Conservation (phyloP, 2,329 filamentous ascomycete genomes). For the Claviceps lovelessii region DNA sequence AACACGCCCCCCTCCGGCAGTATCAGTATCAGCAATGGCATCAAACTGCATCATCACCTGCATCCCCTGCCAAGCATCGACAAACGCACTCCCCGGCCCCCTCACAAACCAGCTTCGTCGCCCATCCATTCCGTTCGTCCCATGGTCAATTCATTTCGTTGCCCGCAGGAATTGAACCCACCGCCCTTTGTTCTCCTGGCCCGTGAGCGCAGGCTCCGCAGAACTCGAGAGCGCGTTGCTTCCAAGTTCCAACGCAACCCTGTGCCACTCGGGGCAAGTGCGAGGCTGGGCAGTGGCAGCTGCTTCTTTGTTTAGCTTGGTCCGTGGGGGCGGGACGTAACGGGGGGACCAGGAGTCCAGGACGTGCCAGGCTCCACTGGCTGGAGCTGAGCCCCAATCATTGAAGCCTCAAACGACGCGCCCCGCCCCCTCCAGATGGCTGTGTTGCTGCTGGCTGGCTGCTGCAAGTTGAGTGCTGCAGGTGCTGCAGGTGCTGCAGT, state of each 20-base stretch:
- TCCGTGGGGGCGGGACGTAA: neutral
- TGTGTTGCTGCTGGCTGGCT: neutral
- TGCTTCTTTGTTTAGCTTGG: neutral
- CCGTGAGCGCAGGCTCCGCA: too few relatives aligned
- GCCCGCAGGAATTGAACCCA: neutral
- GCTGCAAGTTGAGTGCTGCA: neutral
- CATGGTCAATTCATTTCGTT: neutral
- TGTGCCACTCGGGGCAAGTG: neutral
- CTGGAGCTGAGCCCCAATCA: conserved; percentile 10
- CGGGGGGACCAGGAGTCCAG: too few relatives aligned
- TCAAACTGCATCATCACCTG: too few relatives aligned
- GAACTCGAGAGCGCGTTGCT: too few relatives aligned
- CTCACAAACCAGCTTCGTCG: neutral
- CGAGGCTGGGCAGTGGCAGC: neutral
- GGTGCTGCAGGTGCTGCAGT: neutral
- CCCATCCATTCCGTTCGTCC: neutral
- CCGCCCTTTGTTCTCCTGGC: neutral
- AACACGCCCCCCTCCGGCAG: neutral
- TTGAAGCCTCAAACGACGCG: conserved; percentile 7
- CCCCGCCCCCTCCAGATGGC: neutral
- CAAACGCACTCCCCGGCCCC: too few relatives aligned
- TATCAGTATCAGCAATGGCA: neutral
- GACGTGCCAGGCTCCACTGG: neutral
- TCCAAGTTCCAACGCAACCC: too few relatives aligned
- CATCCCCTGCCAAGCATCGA: too few relatives aligned